Conservation (phyloP, 495 filamentous ascomycete species). For the Aspergillus ostianus region DNA sequence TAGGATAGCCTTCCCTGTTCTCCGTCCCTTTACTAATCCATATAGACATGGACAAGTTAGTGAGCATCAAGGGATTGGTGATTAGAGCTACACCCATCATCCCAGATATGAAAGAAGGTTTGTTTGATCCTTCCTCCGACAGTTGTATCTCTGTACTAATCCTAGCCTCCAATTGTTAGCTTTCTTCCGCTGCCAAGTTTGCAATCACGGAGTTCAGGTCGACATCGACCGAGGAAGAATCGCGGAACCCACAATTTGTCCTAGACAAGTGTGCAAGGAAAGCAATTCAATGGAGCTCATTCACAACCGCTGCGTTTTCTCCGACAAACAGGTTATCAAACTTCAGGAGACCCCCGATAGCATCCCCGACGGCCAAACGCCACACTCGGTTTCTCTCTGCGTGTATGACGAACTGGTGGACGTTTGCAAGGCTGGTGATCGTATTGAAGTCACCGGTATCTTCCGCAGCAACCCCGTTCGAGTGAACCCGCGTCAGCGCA, state of each 20-base stretch:
- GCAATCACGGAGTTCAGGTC: slow-evolving; percentile 85
- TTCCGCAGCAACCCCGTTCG: slow-evolving; percentile 93
- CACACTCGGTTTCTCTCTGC: slow-evolving; percentile 96
- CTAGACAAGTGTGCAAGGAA: slow-evolving; percentile 75
- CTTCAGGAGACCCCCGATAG: slow-evolving; percentile 95
- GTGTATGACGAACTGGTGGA: slow-evolving; percentile 97
- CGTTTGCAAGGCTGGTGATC: slow-evolving; percentile 95
- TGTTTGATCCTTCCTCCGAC: slow-evolving; percentile 10
- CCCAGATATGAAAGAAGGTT: slow-evolving; percentile 92
- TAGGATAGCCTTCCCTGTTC: background rate
- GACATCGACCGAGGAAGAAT: slow-evolving; percentile 95
- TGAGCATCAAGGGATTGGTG: slow-evolving; percentile 94
- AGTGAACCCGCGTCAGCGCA: slow-evolving; percentile 89
- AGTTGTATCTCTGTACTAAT: background rate
- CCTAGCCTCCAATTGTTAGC: slow-evolving; percentile 38
- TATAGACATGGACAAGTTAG: slow-evolving; percentile 89
- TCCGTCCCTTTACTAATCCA: slow-evolving; percentile 17
- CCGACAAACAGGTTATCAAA: slow-evolving; percentile 98
- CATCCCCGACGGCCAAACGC: slow-evolving; percentile 89
- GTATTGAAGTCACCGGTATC: slow-evolving; percentile 93
- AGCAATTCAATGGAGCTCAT: slow-evolving; percentile 97
- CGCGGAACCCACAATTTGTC: slow-evolving; percentile 87
- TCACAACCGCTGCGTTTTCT: slow-evolving; percentile 92
- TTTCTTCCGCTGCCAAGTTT: slow-evolving; percentile 93
- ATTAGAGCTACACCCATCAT: slow-evolving; percentile 96